Base-by-base conservation (phyloP, 1,139 yeast genomes). In the Blastobotrys aristatus region DNA sequence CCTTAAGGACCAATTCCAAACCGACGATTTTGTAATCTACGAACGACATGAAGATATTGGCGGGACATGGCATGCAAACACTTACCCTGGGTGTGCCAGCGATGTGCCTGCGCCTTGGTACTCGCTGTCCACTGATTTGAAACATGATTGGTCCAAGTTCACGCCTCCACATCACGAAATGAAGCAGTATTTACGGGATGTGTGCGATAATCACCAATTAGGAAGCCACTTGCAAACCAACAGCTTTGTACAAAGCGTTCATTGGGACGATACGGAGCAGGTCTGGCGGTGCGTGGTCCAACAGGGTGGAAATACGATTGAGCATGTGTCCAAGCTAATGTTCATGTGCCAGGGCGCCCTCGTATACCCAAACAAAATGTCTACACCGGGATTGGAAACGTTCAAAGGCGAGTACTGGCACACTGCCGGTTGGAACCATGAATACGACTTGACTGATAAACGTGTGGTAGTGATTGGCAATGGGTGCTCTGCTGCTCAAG, bases 1-100 rank as follows among this genome's bases (percentile, higher is more conserved):
- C 11, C 42, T 53, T 26, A 44, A 52, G 40, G 62, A 73, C 51
- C 61, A 67, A 48, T 65, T 58, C 41, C 69, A 70, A 44, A 61
- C 63, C 10, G 70, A 71, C 11, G 62, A 66, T 21, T 69, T 70
- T 16, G 56, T 71, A 30, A 56, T 59, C 22, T 56, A 55, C 46
- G 64, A 60, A 29, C 50, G 55, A 40, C 49, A 56, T 6, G 53
- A 50, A 7, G 53, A 74, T 72, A 32, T 58, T 29, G 58, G 62
- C 11, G 65, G 65, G 11, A 61, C 64, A 7, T 61, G 65, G 64
- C 55, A 44, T 35, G 53, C 57, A 21, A 55, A 54, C 42, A 47
- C 44, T 1, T 57, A 61, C 38, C 65, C 64, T 11, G 65, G 65
- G 1, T 56, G 54, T 32, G 58, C 60, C n/a, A 58, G 63, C 37